phyloP scores from a whole-genome alignment of 2,329 filamentous ascomycete genomes.

The Pseudopithomyces maydicus region DNA sequence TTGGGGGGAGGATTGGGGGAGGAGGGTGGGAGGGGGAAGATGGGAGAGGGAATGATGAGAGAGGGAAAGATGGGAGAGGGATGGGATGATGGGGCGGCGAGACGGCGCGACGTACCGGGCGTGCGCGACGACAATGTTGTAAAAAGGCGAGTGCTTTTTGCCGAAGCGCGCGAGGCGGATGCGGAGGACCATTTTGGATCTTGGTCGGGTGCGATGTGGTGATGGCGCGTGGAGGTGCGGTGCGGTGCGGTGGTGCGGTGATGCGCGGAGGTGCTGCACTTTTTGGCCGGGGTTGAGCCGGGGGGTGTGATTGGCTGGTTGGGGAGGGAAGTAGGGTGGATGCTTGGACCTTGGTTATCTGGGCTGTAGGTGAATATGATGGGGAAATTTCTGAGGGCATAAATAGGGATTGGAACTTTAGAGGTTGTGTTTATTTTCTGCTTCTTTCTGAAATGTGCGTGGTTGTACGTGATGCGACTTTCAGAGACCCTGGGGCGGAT shows the following conservation, averaged over 20 bases:
- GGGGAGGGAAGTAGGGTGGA: no score
- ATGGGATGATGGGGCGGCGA: no score
- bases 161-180: constrained; percentile 95
- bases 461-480: no score
- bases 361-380: no score
- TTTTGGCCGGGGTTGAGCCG: constrained; percentile 24
- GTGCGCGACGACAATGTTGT: constrained; percentile 96
- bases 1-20: not conserved
- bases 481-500: no score
- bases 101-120: constrained; percentile 79
- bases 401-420: no score
- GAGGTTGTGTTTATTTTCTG: no score
- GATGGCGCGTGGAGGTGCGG: not conserved
- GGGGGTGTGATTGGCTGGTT: constrained; percentile 12
- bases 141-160: constrained; percentile 84
- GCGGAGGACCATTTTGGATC: constrained; percentile 78
- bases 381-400: no score
- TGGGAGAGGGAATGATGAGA: not conserved
- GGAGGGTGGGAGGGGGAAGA: not conserved
- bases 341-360: no score
- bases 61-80: not conserved
- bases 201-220: not conserved
- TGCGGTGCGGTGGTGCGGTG: not conserved
- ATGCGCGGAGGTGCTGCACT: no score
- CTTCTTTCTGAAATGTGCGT: no score